Percentiles rank a stretch among this genome's conserved stretches.
phyloP scores from a whole-genome alignment of 2,329 filamentous ascomycete species.

The Aspergillus spinulosporus region DNA sequence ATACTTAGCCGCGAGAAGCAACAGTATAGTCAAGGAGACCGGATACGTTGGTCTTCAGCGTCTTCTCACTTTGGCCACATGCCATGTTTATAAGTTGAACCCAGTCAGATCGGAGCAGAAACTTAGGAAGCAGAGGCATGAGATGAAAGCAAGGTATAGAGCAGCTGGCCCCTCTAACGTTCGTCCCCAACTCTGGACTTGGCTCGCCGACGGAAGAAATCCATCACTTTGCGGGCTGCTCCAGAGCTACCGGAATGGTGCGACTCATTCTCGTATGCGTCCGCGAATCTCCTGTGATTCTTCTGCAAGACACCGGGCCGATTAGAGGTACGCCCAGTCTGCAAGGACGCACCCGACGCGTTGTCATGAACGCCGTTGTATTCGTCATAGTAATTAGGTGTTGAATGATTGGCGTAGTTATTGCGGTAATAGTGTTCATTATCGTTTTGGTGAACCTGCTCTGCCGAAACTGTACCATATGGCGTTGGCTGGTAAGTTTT shows the following conservation, averaged over 20 bases:
- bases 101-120: constrained; percentile 15
- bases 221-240: constrained; percentile 91
- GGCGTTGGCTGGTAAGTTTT: constrained; percentile 29
- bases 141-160: constrained; percentile 13
- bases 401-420: constrained; percentile 35
- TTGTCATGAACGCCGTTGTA: constrained; percentile 45
- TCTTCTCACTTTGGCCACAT: constrained; percentile 12
- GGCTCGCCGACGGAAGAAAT: constrained; percentile 89
- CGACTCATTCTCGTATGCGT: constrained; percentile 79
- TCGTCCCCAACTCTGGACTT: constrained; percentile 64
- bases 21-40: constrained; percentile 12
- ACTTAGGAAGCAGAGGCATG: constrained; percentile 16
- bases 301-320: constrained; percentile 70
- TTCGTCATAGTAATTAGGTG: constrained; percentile 51
- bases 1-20: constrained; percentile 16
- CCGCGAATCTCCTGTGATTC: constrained; percentile 79
- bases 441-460: constrained; percentile 34
- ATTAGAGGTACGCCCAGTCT: constrained; percentile 40
- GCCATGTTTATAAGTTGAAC: background rate
- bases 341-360: constrained; percentile 44
- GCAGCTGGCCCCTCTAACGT: constrained; percentile 28
- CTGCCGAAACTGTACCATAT: constrained; percentile 31
- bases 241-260: constrained; percentile 80
- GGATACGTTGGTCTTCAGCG: constrained; percentile 15
- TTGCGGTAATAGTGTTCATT: constrained; percentile 34